Percentiles rank a stretch among this genome's conserved stretches.
Evolutionary conservation across 1,284 basidiomycete species (phyloP).

Genomic region (Peniophora sp.): DNA sequence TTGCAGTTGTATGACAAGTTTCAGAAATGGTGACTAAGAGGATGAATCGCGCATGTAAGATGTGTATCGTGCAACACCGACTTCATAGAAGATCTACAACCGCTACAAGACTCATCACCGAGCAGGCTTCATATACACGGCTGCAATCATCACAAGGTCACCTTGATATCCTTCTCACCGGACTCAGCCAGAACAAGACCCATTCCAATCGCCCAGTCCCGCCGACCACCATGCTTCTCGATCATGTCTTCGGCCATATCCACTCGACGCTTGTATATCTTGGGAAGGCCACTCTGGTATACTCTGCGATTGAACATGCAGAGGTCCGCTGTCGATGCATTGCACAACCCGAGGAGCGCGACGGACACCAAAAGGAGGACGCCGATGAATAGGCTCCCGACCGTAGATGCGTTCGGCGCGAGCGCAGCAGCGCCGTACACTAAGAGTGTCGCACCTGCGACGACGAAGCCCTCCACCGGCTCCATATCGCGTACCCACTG

Average conservation of each 20-base stretch:
- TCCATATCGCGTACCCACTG: conserved; percentile 3
- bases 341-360: background rate
- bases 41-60: no score
- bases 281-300: background rate
- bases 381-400: background rate
- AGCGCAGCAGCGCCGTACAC: background rate
- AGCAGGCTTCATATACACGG: no score
- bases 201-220: conserved; percentile 3
- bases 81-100: no score
- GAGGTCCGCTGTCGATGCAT: background rate
- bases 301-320: background rate
- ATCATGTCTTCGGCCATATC: conserved; percentile 3
- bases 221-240: background rate
- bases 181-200: background rate
- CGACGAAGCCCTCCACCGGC: background rate
- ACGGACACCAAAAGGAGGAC: background rate
- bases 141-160: no score
- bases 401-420: background rate
- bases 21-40: no score
- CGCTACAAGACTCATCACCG: no score
- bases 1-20: no score
- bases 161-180: background rate
- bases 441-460: background rate
- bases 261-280: background rate
- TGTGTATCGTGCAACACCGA: no score